Evolutionary conservation across 2,329 filamentous ascomycete genomes (phyloP).

Genomic region (Cryphonectria naterciae): DNA sequence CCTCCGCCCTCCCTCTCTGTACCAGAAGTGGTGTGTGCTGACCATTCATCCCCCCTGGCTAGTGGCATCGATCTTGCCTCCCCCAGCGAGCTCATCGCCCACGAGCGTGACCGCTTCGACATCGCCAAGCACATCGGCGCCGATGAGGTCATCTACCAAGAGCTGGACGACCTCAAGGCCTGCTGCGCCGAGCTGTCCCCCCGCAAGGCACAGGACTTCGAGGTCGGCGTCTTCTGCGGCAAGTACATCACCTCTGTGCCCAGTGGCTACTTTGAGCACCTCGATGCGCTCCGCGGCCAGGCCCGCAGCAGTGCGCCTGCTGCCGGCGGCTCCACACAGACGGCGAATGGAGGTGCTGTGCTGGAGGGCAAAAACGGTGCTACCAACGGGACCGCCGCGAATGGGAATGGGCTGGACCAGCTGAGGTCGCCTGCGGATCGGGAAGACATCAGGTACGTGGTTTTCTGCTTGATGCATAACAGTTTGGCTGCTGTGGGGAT

Average conservation of each 20-base stretch:
- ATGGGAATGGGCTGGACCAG: neutral
- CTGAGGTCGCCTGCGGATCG: constrained; percentile 11
- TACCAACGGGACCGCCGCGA: neutral
- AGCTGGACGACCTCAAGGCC: constrained; percentile 75
- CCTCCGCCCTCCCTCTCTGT: neutral
- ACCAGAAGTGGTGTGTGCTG: neutral
- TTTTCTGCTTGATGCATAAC: neutral
- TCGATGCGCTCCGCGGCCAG: constrained; percentile 73
- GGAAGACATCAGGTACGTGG: constrained; percentile 17
- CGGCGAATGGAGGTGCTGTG: neutral
- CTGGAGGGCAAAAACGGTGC: neutral
- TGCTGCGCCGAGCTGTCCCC: constrained; percentile 76
- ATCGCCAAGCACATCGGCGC: constrained; percentile 49
- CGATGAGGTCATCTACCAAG: constrained; percentile 60
- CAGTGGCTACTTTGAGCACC: constrained; percentile 79
- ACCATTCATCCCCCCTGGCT: neutral
- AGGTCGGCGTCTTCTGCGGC: constrained; percentile 91
- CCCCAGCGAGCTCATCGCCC: constrained; percentile 45
- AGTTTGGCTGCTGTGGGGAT: too few species aligned
- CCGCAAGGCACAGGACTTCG: constrained; percentile 65
- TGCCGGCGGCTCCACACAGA: constrained; percentile 10
- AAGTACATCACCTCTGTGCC: constrained; percentile 82
- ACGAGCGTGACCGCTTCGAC: constrained; percentile 44
- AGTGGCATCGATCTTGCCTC: constrained; percentile 26
- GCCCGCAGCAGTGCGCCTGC: constrained; percentile 54